These are phyloP conservation scores for Fusarium illudens DNA, from an alignment of 2,329 filamentous ascomycete genomes.

Conservation along the genomic window DNA sequence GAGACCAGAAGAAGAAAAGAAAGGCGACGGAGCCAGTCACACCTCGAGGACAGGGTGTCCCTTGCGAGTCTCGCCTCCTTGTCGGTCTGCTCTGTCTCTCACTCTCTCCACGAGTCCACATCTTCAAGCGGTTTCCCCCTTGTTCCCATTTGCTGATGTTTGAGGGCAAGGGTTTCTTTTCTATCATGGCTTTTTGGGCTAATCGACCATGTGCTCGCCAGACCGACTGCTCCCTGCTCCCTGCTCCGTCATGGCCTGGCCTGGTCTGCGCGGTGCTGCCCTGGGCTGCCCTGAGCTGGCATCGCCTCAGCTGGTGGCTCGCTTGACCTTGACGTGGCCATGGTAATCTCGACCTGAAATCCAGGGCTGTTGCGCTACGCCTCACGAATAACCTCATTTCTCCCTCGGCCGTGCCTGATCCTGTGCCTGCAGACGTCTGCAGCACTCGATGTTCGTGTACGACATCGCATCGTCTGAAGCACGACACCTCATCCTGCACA, in stretches of 20 bases:
- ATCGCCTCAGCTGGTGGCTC: conserved; percentile 20
- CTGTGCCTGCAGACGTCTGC: conserved; percentile 30
- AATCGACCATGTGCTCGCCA: neutral
- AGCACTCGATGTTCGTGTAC: conserved; percentile 29
- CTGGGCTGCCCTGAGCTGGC: conserved; percentile 3
- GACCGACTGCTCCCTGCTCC: neutral
- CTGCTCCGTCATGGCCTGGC: neutral
- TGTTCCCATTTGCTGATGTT: conserved; percentile 1
- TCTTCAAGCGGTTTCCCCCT: conserved; percentile 8
- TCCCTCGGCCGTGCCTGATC: neutral
- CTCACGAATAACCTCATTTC: conserved; percentile 19
- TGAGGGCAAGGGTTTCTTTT: neutral
- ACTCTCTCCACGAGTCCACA: too few relatives aligned
- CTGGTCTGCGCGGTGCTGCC: neutral
- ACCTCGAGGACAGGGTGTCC: neutral
- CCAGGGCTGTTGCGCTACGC: conserved; percentile 4
- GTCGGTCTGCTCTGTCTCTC: neutral
- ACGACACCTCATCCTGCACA: conserved; percentile 38
- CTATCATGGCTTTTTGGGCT: conserved; percentile 1
- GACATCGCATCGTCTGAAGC: conserved; percentile 34
- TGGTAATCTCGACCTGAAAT: conserved; percentile 22
- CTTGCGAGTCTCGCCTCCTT: neutral
- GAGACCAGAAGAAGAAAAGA: conserved; percentile 18
- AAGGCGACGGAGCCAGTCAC: neutral
- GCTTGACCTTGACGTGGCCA: conserved; percentile 27